phyloP scores from a whole-genome alignment of 1,139 yeast genomes.

The Petasospora fabianii region DNA sequence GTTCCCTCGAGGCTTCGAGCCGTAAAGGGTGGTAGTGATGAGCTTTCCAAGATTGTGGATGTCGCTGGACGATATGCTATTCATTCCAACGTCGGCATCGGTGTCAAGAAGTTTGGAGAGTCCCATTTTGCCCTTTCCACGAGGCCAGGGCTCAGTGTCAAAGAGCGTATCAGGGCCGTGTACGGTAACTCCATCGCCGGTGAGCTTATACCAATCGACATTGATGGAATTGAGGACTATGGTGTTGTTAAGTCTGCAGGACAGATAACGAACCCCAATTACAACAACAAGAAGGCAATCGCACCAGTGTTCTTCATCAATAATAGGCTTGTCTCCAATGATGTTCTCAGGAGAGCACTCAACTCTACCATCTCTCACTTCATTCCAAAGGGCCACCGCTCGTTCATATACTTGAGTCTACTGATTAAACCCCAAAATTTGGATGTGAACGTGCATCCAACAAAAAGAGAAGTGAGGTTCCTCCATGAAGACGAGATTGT shows the following conservation, averaged over 20 bases:
- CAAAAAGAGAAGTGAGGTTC: slow-evolving; percentile 88
- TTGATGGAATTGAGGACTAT: slow-evolving; percentile 30
- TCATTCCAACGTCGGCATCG: slow-evolving; percentile 67
- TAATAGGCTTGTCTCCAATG: slow-evolving; percentile 76
- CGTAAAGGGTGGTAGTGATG: slow-evolving; percentile 65
- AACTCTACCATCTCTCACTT: slow-evolving; percentile 59
- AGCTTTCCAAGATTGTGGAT: slow-evolving; percentile 71
- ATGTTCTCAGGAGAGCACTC: slow-evolving; percentile 71
- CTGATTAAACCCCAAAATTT: slow-evolving; percentile 63
- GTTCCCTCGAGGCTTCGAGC: slow-evolving; percentile 75
- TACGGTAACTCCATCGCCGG: slow-evolving; percentile 71
- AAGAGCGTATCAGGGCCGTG: slow-evolving; percentile 69
- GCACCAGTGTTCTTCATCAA: slow-evolving; percentile 82
- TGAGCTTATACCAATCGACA: slow-evolving; percentile 51
- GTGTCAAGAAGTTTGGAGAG: slow-evolving; percentile 75
- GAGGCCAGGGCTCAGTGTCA: slow-evolving; percentile 42
- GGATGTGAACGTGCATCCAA: slow-evolving; percentile 95
- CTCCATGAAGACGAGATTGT: slow-evolving; percentile 83
- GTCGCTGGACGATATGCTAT: slow-evolving; percentile 82
- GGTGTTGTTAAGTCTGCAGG: slow-evolving; percentile 58
- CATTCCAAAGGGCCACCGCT: slow-evolving; percentile 75
- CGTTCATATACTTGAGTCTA: slow-evolving; percentile 74
- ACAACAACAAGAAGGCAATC: slow-evolving; percentile 59
- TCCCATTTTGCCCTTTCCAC: slow-evolving; percentile 54
- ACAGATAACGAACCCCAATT: slow-evolving; percentile 68